These are phyloP conservation scores for Colletotrichum sp. DNA, from an alignment of 2,329 filamentous ascomycete species.

Conservation along the genomic window DNA sequence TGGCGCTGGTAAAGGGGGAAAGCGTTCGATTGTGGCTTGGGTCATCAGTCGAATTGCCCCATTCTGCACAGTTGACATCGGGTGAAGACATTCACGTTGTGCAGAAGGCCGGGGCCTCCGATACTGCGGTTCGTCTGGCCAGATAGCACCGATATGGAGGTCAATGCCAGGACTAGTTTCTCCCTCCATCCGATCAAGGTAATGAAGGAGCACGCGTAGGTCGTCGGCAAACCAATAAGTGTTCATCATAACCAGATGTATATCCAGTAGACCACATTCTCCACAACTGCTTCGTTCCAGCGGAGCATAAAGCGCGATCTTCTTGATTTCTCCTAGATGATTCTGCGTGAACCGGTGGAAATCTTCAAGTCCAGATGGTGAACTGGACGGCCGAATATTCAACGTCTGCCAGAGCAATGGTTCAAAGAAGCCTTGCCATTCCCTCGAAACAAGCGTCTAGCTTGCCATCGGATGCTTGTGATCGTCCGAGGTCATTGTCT, in stretches of 20 bases:
- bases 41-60: background rate
- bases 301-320: background rate
- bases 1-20: background rate
- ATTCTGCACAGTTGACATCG: background rate
- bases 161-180: background rate
- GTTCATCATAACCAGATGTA: background rate
- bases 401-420: background rate
- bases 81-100: background rate
- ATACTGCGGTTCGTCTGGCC: background rate
- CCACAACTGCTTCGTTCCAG: background rate
- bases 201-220: background rate
- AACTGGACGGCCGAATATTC: background rate
- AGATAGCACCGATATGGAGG: background rate
- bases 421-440: background rate
- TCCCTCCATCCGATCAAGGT: background rate
- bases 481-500: background rate
- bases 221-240: background rate
- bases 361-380: background rate
- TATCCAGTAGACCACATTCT: background rate
- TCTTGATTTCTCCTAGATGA: background rate
- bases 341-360: background rate
- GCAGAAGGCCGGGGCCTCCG: background rate
- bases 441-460: background rate
- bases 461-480: background rate
- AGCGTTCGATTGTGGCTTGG: too few relatives aligned